Conservation (phyloP, 1,139 yeast species). For the Eremothecium sinecaudum region DNA sequence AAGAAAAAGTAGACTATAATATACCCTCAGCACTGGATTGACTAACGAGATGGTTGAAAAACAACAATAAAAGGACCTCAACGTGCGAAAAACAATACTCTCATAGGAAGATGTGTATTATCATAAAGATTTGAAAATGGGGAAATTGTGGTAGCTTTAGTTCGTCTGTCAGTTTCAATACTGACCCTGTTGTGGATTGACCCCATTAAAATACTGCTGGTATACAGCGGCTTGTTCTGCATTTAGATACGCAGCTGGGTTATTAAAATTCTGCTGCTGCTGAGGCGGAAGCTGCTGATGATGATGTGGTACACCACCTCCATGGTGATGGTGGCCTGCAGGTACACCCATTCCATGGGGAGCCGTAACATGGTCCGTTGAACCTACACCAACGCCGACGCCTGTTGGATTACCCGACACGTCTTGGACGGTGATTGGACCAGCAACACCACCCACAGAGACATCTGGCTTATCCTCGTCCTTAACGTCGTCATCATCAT, state of each 20-base stretch:
- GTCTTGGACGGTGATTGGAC: constrained; percentile 5
- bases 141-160: too few species aligned
- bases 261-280: constrained; percentile 36
- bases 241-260: constrained; percentile 41
- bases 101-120: too few species aligned
- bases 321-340: constrained; percentile 30
- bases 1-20: too few species aligned
- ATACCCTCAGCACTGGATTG: too few species aligned
- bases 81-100: too few species aligned
- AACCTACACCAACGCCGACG: constrained; percentile 6
- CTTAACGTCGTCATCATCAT: constrained; percentile 34
- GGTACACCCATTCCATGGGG: constrained; percentile 9
- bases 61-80: too few species aligned
- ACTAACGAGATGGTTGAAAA: too few species aligned
- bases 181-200: constrained; percentile 41
- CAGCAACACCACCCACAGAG: constrained; percentile 6
- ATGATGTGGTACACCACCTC: constrained; percentile 31
- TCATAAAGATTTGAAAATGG: too few species aligned
- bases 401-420: constrained; percentile 6
- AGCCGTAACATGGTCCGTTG: constrained; percentile 7
- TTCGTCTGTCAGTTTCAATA: constrained; percentile 22
- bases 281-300: constrained; percentile 15
- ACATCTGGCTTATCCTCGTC: constrained; percentile 10
- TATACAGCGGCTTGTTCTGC: constrained; percentile 46
- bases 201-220: constrained; percentile 52